A percentile compares a stretch with the other conserved stretches of the same genome.
phyloP scores from a whole-genome alignment of 139 green algal species.

The Micromonas commoda region DNA sequence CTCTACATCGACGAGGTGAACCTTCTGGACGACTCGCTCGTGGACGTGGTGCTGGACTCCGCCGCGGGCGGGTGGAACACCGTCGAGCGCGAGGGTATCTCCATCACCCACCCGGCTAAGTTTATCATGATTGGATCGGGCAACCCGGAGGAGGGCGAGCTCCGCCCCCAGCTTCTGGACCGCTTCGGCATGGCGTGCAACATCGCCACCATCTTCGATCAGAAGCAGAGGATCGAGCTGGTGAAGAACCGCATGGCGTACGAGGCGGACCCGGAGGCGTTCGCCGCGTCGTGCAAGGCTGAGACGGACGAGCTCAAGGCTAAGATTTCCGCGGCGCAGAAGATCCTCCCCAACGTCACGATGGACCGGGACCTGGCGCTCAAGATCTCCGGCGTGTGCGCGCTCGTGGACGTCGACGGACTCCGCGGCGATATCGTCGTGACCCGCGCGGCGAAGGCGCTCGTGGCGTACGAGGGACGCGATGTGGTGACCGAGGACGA shows the following conservation, averaged over 20 bases:
- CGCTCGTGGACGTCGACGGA: conserved; percentile 78
- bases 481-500: conserved; percentile 63
- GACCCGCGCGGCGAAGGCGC: conserved; percentile 68
- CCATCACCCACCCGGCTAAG: conserved; percentile 78
- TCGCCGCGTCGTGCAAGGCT: conserved; percentile 41
- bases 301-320: conserved; percentile 59
- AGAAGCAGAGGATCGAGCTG: conserved; percentile 63
- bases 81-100: conserved; percentile 92
- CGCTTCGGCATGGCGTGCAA: conserved; percentile 82
- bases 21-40: conserved; percentile 69
- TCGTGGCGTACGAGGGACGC: conserved; percentile 70
- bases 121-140: conserved; percentile 91
- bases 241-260: conserved; percentile 81
- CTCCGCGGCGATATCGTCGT: conserved; percentile 84
- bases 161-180: conserved; percentile 92
- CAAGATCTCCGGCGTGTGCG: conserved; percentile 79
- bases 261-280: conserved; percentile 64
- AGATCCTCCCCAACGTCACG: conserved; percentile 20
- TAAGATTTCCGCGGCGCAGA: conserved; percentile 25
- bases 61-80: conserved; percentile 75
- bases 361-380: conserved; percentile 21
- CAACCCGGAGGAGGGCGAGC: conserved; percentile 79
- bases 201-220: conserved; percentile 62
- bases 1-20: conserved; percentile 88
- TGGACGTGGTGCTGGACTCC: conserved; percentile 77